These are phyloP conservation scores for Medicago arabica DNA, from an alignment of 306 rosid genomes.

Conservation along the genomic window DNA sequence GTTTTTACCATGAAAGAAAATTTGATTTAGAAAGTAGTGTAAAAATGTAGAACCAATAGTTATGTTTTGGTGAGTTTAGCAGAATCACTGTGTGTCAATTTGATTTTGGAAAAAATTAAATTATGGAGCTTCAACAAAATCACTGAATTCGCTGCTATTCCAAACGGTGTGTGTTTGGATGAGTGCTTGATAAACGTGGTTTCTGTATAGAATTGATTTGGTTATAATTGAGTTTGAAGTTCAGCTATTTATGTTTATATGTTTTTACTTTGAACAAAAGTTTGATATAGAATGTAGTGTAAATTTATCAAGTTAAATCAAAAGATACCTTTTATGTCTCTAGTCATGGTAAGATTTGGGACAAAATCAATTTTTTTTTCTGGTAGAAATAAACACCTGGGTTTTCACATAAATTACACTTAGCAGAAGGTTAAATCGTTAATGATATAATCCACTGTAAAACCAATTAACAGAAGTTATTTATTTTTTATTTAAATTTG, in stretches of 20 bases:
- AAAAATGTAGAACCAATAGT: background rate
- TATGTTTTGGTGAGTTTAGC: background rate
- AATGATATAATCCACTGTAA: background rate
- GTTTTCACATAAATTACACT: background rate
- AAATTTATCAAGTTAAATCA: background rate
- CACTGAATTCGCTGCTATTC: background rate
- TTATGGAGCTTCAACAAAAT: background rate
- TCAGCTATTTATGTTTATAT: background rate
- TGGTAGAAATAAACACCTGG: background rate
- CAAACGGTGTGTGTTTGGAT: background rate
- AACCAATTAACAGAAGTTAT: background rate
- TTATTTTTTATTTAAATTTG: conserved; percentile 21
- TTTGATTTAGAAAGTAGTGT: background rate
- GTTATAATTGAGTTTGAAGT: background rate
- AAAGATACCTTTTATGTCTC: background rate
- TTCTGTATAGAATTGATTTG: background rate
- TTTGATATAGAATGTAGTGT: background rate
- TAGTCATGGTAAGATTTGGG: background rate
- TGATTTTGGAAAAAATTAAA: background rate
- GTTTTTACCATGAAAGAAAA: background rate
- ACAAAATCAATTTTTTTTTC: background rate
- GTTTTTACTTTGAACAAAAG: background rate
- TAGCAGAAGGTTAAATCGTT: background rate
- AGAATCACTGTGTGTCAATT: background rate
- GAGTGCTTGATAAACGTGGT: background rate